phyloP scores from a whole-genome alignment of 768 basidiomycete species.

The Trametes meyenii region DNA sequence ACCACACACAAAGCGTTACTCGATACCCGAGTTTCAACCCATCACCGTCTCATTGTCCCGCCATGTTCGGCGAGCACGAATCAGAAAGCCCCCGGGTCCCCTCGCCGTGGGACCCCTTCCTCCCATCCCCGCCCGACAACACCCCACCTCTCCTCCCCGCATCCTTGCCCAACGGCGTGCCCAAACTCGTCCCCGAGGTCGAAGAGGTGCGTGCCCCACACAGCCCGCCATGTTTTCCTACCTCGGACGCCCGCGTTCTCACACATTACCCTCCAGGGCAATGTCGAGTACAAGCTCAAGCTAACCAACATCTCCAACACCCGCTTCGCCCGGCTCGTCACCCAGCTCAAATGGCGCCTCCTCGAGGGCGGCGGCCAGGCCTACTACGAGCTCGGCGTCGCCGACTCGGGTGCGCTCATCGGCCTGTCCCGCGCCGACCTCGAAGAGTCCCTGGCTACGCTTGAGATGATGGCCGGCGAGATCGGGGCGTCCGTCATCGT shows the following conservation, averaged over 20 bases:
- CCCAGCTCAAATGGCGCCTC: constrained; percentile 92
- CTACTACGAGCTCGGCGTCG: constrained; percentile 63
- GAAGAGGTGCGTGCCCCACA: constrained; percentile 50
- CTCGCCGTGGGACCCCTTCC: constrained; percentile 81
- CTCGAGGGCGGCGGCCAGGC: constrained; percentile 59
- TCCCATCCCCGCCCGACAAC: constrained; percentile 52
- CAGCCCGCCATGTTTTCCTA: too few species aligned
- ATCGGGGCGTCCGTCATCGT: constrained; percentile 92
- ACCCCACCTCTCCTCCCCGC: constrained; percentile 32
- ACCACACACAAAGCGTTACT: neutral
- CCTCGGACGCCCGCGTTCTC: neutral
- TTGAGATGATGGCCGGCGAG: constrained; percentile 93
- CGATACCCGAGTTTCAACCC: neutral
- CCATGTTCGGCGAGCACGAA: constrained; percentile 83
- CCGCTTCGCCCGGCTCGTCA: constrained; percentile 83
- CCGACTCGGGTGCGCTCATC: constrained; percentile 85
- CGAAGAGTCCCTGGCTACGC: constrained; percentile 79
- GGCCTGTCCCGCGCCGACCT: constrained; percentile 77
- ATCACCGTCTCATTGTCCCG: neutral
- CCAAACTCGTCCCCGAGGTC: constrained; percentile 74
- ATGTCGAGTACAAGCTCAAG: constrained; percentile 94
- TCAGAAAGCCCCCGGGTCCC: constrained; percentile 79
- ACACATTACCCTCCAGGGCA: constrained; percentile 52
- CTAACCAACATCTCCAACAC: constrained; percentile 76
- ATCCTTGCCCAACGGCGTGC: constrained; percentile 43